phyloP scores from a whole-genome alignment of 768 basidiomycete genomes.

The Podaxis sp. region DNA sequence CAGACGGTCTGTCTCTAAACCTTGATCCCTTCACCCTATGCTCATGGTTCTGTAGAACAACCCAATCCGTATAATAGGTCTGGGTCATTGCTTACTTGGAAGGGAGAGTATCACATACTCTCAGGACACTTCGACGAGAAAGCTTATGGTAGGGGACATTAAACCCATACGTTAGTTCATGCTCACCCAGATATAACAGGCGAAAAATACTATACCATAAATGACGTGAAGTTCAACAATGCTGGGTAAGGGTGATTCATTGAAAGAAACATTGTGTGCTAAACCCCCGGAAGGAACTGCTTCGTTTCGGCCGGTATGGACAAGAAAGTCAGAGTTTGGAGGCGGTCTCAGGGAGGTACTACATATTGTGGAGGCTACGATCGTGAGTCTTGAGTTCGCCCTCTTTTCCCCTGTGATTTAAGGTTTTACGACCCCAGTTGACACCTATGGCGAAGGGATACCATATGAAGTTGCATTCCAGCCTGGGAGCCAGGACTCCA shows the following conservation, averaged over 20 bases:
- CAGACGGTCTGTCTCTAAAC: conserved; percentile 19
- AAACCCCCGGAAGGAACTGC: neutral
- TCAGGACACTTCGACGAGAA: conserved; percentile 17
- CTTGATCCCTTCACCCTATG: conserved; percentile 1
- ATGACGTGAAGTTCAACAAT: conserved; percentile 54
- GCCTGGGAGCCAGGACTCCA: conserved; percentile 25
- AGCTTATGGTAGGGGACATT: conserved; percentile 12
- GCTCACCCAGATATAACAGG: neutral
- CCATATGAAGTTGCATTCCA: conserved; percentile 45
- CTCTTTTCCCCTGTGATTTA: neutral
- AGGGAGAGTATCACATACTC: conserved; percentile 18
- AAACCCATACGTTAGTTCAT: neutral
- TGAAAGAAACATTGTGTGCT: neutral
- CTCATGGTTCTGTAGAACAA: conserved; percentile 19
- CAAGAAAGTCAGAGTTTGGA: conserved; percentile 7
- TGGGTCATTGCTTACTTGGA: conserved; percentile 43
- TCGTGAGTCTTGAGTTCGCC: conserved; percentile 7
- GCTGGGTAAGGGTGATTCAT: conserved; percentile 27
- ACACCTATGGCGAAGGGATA: conserved; percentile 15
- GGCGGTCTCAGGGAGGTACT: neutral
- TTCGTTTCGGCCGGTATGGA: conserved; percentile 13
- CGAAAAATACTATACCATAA: conserved; percentile 48
- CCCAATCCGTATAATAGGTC: conserved; percentile 40
- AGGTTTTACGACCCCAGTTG: conserved; percentile 3
- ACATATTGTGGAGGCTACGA: conserved; percentile 7